Percentiles rank a stretch among this genome's conserved stretches.
phyloP scores from a whole-genome alignment of 495 filamentous ascomycete species.

The Aspergillus homomorphus region DNA sequence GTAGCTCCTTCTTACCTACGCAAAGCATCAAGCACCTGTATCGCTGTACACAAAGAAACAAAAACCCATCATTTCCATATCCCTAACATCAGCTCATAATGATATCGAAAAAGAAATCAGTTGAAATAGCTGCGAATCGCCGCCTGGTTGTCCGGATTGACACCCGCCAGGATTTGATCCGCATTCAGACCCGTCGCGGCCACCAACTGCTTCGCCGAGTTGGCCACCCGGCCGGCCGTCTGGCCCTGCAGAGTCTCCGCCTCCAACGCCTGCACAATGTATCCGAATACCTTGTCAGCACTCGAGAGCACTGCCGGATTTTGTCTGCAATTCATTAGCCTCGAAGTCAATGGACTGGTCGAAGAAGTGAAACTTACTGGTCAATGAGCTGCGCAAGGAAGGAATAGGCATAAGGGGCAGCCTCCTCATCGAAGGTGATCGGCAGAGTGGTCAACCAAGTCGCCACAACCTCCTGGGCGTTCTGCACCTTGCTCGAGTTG shows the following conservation, averaged over 20 bases:
- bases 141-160: constrained; percentile 72
- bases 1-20: not conserved
- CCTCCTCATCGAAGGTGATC: constrained; percentile 93
- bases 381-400: constrained; percentile 91
- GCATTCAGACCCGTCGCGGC: constrained; percentile 66
- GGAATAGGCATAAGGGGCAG: constrained; percentile 91
- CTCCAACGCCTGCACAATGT: constrained; percentile 82
- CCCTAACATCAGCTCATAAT: constrained; percentile 6
- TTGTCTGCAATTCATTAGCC: constrained; percentile 57
- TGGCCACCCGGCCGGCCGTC: constrained; percentile 68
- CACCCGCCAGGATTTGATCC: constrained; percentile 62
- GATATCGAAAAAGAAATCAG: constrained; percentile 26
- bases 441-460: constrained; percentile 90
- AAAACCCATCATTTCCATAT: constrained; percentile 8
- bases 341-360: not conserved
- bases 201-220: constrained; percentile 70
- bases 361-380: constrained; percentile 63
- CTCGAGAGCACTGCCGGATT: constrained; percentile 76
- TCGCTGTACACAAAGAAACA: constrained; percentile 5
- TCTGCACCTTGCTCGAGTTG: constrained; percentile 70
- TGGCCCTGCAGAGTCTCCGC: constrained; percentile 85
- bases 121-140: constrained; percentile 70
- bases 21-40: constrained; percentile 3
- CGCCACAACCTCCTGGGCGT: constrained; percentile 65
- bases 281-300: constrained; percentile 73